Conservation (phyloP, 1,139 yeast species). For the Geotrichum bryndzae region DNA sequence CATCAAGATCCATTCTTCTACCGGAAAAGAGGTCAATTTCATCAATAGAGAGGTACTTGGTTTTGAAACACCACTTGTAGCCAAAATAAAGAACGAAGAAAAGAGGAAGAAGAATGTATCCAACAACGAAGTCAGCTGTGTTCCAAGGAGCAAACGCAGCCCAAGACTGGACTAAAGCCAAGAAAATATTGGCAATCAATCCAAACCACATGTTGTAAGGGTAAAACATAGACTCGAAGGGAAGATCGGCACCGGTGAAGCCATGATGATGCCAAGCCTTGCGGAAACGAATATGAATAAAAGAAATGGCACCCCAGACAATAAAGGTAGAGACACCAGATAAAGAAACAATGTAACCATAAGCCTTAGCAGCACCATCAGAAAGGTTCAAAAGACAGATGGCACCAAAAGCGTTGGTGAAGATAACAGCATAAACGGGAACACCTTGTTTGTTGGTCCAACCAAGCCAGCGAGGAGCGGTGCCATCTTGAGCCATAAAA, state of each 20-base stretch:
- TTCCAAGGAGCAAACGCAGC: slow-evolving; percentile 54
- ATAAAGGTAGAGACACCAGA: slow-evolving; percentile 54
- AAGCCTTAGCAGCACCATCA: slow-evolving; percentile 60
- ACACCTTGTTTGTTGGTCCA: slow-evolving; percentile 56
- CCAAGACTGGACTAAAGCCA: slow-evolving; percentile 68
- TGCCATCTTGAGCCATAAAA: slow-evolving; percentile 53
- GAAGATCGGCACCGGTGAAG: slow-evolving; percentile 43
- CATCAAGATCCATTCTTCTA: slow-evolving; percentile 32
- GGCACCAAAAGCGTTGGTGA: slow-evolving; percentile 38
- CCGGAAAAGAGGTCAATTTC: slow-evolving; percentile 45
- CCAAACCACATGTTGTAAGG: slow-evolving; percentile 53
- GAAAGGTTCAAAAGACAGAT: slow-evolving; percentile 64
- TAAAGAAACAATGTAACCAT: slow-evolving; percentile 77
- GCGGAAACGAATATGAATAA: slow-evolving; percentile 48
- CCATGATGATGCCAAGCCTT: slow-evolving; percentile 48
- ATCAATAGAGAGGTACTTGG: slow-evolving; percentile 40
- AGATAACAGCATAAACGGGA: slow-evolving; percentile 50
- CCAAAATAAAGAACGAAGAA: slow-evolving; percentile 42
- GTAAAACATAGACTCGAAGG: slow-evolving; percentile 48
- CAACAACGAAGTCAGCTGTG: slow-evolving; percentile 57
- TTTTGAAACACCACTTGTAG: slow-evolving; percentile 40
- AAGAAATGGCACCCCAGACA: slow-evolving; percentile 48
- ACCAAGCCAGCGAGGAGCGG: slow-evolving; percentile 54
- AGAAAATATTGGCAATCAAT: slow-evolving; percentile 45
- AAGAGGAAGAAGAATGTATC: slow-evolving; percentile 57